Conservation (phyloP, 163 green algal species). For the Coccomyxa subellipsoidea region DNA sequence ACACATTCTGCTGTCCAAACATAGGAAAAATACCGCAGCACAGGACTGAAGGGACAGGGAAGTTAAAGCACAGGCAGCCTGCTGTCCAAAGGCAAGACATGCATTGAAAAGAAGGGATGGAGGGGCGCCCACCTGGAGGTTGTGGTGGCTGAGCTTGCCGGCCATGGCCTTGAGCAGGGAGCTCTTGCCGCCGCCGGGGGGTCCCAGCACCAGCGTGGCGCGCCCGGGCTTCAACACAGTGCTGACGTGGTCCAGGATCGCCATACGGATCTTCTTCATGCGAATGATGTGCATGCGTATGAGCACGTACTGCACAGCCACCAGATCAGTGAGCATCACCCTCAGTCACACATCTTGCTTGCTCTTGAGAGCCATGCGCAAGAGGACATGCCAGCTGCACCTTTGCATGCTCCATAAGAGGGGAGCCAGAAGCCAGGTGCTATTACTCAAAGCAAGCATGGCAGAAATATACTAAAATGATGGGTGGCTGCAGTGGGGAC, state of each 20-base stretch:
- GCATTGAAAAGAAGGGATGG: too few relatives aligned
- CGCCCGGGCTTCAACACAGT: constrained; percentile 46
- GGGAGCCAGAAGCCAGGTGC: too few relatives aligned
- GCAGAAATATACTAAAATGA: background rate
- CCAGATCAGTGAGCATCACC: too few relatives aligned
- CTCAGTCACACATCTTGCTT: too few relatives aligned
- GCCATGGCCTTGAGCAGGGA: constrained; percentile 33
- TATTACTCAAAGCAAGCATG: background rate
- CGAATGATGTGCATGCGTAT: constrained; percentile 14
- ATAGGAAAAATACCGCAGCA: too few relatives aligned
- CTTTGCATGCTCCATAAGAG: too few relatives aligned
- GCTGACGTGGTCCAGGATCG: constrained; percentile 28
- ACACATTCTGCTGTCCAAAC: too few relatives aligned
- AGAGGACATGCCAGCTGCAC: too few relatives aligned
- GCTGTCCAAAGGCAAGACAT: too few relatives aligned
- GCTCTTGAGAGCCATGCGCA: too few relatives aligned
- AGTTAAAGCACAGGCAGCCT: too few relatives aligned
- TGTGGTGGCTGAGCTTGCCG: constrained; percentile 22
- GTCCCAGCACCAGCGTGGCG: constrained; percentile 75
- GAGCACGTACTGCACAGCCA: constrained; percentile 16
- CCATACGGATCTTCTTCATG: constrained; percentile 15
- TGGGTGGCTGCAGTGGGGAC: background rate
- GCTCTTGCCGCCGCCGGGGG: constrained; percentile 48
- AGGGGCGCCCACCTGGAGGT: constrained; percentile 7
- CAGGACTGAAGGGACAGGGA: too few relatives aligned